Evolutionary conservation across 2,329 filamentous ascomycete genomes (phyloP).

Genomic region (Westerdykella ornata): DNA sequence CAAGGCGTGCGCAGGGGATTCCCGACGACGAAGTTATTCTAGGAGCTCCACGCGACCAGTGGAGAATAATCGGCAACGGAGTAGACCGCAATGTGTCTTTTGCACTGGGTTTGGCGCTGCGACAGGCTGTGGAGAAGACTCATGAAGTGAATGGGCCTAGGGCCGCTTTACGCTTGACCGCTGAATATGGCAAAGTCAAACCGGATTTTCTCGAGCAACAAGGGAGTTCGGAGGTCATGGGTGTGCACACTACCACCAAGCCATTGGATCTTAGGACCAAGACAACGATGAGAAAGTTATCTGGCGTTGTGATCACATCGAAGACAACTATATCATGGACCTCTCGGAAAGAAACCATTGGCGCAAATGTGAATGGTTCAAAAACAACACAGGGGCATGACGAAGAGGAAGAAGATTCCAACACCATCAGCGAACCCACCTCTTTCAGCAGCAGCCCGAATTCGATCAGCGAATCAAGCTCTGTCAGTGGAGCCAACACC

Average conservation of each 20-base stretch:
- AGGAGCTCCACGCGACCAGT: conserved; percentile 51
- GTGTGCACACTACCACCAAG: not conserved
- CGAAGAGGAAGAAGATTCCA: too few relatives aligned
- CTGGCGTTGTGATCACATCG: not conserved
- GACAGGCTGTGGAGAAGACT: conserved; percentile 7
- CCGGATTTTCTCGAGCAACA: not conserved
- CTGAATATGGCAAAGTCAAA: not conserved
- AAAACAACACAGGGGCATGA: too few relatives aligned
- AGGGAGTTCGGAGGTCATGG: too few relatives aligned
- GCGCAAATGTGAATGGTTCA: too few relatives aligned
- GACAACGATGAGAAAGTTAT: not conserved
- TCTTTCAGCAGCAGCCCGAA: too few relatives aligned
- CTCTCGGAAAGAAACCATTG: too few relatives aligned
- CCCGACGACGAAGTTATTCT: conserved; percentile 64
- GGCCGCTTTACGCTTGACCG: not conserved
- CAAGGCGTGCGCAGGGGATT: conserved; percentile 61
- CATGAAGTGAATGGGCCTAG: not conserved
- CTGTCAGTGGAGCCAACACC: too few relatives aligned
- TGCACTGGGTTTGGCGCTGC: conserved; percentile 56
- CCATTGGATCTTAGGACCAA: not conserved
- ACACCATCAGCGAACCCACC: too few relatives aligned
- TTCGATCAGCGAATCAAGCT: too few relatives aligned
- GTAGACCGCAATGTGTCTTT: conserved; percentile 64
- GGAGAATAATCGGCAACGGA: conserved; percentile 67
- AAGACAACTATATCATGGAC: not conserved